Evolutionary conservation across 2,329 filamentous ascomycete species (phyloP).

Genomic region (Microsporum audouinii): DNA sequence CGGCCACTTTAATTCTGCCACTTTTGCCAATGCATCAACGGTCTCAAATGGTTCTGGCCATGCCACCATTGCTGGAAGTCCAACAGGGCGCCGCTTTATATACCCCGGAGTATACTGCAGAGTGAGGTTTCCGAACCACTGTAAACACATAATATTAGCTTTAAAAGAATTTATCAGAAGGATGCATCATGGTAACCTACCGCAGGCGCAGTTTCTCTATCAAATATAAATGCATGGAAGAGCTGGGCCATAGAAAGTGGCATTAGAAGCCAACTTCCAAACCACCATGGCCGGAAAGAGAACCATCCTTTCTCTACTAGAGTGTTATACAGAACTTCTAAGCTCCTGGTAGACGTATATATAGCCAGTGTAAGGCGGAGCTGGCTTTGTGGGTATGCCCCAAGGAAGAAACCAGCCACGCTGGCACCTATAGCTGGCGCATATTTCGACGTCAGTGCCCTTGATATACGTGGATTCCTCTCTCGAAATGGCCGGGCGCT

Average conservation of each 20-base stretch:
- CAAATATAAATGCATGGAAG: conserved; percentile 64
- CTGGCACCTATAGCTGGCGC: conserved; percentile 86
- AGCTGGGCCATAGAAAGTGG: conserved; percentile 65
- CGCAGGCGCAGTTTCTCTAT: conserved; percentile 59
- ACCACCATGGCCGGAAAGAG: conserved; percentile 66
- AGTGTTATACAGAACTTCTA: conserved; percentile 79
- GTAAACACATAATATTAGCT: neutral
- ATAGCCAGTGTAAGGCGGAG: conserved; percentile 71
- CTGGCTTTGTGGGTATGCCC: conserved; percentile 59
- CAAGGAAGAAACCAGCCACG: conserved; percentile 70
- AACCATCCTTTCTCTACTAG: conserved; percentile 59
- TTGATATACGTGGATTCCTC: conserved; percentile 67
- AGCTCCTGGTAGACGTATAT: conserved; percentile 64
- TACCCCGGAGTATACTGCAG: conserved; percentile 64
- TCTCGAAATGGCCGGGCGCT: conserved; percentile 67
- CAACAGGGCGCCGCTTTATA: conserved; percentile 58
- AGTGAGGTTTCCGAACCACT: conserved; percentile 54
- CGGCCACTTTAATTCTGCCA: conserved; percentile 76
- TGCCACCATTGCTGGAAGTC: conserved; percentile 52
- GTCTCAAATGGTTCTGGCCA: conserved; percentile 72
- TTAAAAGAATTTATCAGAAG: neutral
- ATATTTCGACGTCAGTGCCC: conserved; percentile 66
- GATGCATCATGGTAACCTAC: conserved; percentile 28
- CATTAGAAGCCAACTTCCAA: conserved; percentile 72
- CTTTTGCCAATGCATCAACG: conserved; percentile 67